Evolutionary conservation across 371 early-diverging fungal genomes (phyloP), one percentile per base, ranked within the genome.

Genomic region (Mortierella sp.): DNA sequence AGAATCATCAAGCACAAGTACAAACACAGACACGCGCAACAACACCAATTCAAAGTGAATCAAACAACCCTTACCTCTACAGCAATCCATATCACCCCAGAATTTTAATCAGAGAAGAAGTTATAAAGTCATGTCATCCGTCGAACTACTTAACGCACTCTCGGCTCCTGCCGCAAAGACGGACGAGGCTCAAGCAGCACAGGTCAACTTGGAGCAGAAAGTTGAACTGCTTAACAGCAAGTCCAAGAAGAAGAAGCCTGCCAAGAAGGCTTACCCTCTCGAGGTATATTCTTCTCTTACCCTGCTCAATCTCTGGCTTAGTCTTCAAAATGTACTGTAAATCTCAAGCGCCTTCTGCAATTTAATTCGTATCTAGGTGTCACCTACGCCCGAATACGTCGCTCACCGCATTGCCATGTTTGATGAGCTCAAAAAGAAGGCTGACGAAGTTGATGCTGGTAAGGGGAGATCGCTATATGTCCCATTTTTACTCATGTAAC

Each of bases 331-430:
- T 2, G 28, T 28, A 55, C 5, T 55, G 28, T 26, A 18, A 45
- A 51, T 8, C 24, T 28, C 12, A 10, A 30, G 11, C 28, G 6
- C 12, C 28, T 8, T 28, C 18, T 24, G 5, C 24, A 9, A 55
- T 1, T 55, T 55, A 28, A 20, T 11, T 43, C n/a, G 0, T 14
- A 49, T 32, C 2, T 78, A 93, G 92, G 67, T 90, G 45, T 84
- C 85, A 5, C 94, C 94, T 28, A 74, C 87, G 51, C 94, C 96
- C 30, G 96, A 93, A 68, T 98, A 93, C 85, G 85, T 98, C 55
- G 89, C 93, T 55, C 94, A 95, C 74, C 94, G 98, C 73, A 93
- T 97, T 77, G 88, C 92, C 58, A 93, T 97, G 86, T 98, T 97
- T 84, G 97, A 97, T 51, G 85, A 88, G 68, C 88, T 97, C 72